phyloP scores from a whole-genome alignment of 441 rosid genomes.

The Corymbia calophylla region DNA sequence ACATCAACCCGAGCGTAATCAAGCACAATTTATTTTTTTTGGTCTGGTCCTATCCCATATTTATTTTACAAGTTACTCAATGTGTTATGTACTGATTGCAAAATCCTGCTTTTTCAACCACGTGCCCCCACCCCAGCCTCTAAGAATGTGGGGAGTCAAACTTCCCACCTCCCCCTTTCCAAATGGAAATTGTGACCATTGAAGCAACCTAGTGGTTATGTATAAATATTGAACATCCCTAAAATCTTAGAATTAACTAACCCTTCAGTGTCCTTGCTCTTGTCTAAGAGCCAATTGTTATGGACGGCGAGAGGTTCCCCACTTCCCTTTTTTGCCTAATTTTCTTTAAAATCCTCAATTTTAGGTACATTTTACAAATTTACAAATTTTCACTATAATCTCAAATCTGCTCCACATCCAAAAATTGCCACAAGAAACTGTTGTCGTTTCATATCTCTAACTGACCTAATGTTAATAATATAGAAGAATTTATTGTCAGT shows the following conservation, averaged over 20 bases:
- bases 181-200: too few species aligned
- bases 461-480: not conserved
- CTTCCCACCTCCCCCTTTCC: too few species aligned
- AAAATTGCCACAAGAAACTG: not conserved
- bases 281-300: not conserved
- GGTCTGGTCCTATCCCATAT: too few species aligned
- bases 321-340: not conserved
- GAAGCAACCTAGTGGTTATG: not conserved
- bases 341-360: not conserved
- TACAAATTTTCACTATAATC: too few species aligned
- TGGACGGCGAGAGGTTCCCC: not conserved
- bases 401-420: not conserved
- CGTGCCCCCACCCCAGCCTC: not conserved
- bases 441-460: too few species aligned
- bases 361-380: not conserved
- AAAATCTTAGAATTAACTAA: not conserved
- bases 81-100: not conserved
- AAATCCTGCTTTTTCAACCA: not conserved
- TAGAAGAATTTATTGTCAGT: not conserved
- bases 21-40: not conserved
- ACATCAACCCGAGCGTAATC: not conserved
- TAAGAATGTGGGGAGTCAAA: too few species aligned
- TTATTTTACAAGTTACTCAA: not conserved
- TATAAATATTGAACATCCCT: not conserved
- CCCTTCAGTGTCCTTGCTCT: not conserved